phyloP scores from a whole-genome alignment of 257 asterid genomes.

The Solanum clarkiae region DNA sequence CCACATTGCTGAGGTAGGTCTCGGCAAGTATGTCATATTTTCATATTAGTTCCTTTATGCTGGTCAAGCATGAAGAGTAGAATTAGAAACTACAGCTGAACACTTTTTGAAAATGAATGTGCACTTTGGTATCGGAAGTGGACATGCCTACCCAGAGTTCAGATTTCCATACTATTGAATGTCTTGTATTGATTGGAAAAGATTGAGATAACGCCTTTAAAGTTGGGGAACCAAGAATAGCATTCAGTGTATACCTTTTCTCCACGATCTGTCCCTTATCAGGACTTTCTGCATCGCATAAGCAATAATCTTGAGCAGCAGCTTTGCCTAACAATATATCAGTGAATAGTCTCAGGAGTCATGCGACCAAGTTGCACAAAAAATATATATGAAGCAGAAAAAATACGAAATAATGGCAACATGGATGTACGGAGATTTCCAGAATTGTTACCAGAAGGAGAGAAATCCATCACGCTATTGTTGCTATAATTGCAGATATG shows the following conservation, averaged over 20 bases:
- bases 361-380: not conserved
- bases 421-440: not conserved
- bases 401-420: not conserved
- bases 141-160: not conserved
- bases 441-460: not conserved
- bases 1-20: not conserved
- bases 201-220: not conserved
- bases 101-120: not conserved
- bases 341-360: not conserved
- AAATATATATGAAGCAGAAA: not conserved
- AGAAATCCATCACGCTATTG: not conserved
- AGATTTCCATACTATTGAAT: not conserved
- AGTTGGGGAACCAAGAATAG: not conserved
- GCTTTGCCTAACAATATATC: not conserved
- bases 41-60: not conserved
- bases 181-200: not conserved
- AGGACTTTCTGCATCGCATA: not conserved
- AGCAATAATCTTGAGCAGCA: not conserved
- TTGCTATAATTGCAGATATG: constrained; percentile 50
- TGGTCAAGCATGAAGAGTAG: not conserved
- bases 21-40: not conserved
- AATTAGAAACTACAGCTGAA: not conserved
- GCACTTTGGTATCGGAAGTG: not conserved
- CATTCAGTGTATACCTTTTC: not conserved
- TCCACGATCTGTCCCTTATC: not conserved